A percentile compares a stretch with the other conserved stretches of the same genome.
These are phyloP conservation scores for Lophiostoma macrostomum DNA, from an alignment of 495 filamentous ascomycete genomes.

Conservation along the genomic window DNA sequence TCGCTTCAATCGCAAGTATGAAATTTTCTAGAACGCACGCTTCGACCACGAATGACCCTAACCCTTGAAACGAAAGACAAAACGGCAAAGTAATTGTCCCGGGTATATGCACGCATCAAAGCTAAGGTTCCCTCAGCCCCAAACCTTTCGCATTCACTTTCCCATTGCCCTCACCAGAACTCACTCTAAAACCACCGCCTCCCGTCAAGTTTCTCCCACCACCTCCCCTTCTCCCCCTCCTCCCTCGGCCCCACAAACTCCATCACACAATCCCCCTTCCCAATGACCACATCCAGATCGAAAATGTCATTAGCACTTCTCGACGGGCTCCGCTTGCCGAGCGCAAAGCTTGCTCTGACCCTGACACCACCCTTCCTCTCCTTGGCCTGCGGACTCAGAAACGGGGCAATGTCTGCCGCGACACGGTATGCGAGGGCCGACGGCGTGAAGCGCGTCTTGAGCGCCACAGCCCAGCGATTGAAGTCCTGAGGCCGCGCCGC, in stretches of 20 bases:
- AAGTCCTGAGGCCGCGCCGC: slow-evolving; percentile 12
- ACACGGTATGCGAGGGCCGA: slow-evolving; percentile 33
- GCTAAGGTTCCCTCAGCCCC: too few relatives aligned
- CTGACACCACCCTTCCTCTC: slow-evolving; percentile 33
- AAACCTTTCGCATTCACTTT: too few relatives aligned
- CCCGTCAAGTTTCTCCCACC: slow-evolving; percentile 25
- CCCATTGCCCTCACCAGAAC: background rate
- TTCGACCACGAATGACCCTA: too few relatives aligned
- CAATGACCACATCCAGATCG: slow-evolving; percentile 38
- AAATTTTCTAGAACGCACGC: too few relatives aligned
- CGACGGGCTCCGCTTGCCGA: slow-evolving; percentile 17
- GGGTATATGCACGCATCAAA: too few relatives aligned
- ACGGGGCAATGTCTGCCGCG: slow-evolving; percentile 29
- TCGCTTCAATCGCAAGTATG: too few relatives aligned
- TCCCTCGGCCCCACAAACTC: slow-evolving; percentile 39
- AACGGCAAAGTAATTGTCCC: too few relatives aligned
- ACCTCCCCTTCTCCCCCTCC: slow-evolving; percentile 36
- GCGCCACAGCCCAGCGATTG: slow-evolving; percentile 32
- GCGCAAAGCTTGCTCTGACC: slow-evolving; percentile 38
- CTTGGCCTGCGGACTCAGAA: slow-evolving; percentile 35
- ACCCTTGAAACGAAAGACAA: too few relatives aligned
- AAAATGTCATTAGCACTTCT: slow-evolving; percentile 32
- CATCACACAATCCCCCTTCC: slow-evolving; percentile 30
- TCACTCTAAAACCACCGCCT: slow-evolving; percentile 31
- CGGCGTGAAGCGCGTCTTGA: slow-evolving; percentile 33